Base-by-base conservation (phyloP, 1,284 basidiomycete genomes). In the Pholiota adiposa region DNA sequence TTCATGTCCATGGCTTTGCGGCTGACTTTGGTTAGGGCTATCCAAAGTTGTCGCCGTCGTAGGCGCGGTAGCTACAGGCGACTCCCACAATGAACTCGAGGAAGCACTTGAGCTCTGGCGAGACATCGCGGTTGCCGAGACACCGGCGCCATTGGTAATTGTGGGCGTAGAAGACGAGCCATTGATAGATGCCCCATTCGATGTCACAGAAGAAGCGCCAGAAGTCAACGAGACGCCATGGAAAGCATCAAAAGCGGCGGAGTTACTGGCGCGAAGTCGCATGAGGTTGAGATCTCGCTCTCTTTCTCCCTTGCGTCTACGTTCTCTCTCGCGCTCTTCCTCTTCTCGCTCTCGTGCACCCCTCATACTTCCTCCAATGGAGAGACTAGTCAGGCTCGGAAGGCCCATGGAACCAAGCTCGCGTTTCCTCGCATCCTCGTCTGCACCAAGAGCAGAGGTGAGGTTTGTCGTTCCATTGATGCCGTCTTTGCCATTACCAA, bases 241-340 rank as follows among this genome's bases (percentile, higher is more conserved):
- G 76, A 92, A 93, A 3, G 89, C 87, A 67, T 93, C 90, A 69
- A 85, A 92, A 3, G 88, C 82, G 43, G 76, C 77, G 43, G 78
- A 61, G 67, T 80, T 83, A 65, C 66, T 78, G 60, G 76, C 78
- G 50, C 79, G 68, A 57, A 83, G 71, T 34, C 61, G 63, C 61
- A 65, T 55, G 40, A 67, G 34, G 48, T 63, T n/a, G n/a, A n/a
- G n/a, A n/a, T n/a, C n/a, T n/a, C n/a, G n/a, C n/a, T n/a, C n/a
- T n/a, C n/a, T 63, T 58, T 66, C 29, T 41, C 54, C 52, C 58
- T 29, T 19, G 40, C 60, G 53, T 41, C 63, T 33, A 16, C 57
- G 60, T 31, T 56, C 46, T 59, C 60, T 33, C 48, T 56, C 59
- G 5, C 40, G 40, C 59, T 54, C 58, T 55, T 61, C 56, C 52